Evolutionary conservation across 768 basidiomycete genomes (phyloP).

Genomic region (Panaeolus papilionaceus): DNA sequence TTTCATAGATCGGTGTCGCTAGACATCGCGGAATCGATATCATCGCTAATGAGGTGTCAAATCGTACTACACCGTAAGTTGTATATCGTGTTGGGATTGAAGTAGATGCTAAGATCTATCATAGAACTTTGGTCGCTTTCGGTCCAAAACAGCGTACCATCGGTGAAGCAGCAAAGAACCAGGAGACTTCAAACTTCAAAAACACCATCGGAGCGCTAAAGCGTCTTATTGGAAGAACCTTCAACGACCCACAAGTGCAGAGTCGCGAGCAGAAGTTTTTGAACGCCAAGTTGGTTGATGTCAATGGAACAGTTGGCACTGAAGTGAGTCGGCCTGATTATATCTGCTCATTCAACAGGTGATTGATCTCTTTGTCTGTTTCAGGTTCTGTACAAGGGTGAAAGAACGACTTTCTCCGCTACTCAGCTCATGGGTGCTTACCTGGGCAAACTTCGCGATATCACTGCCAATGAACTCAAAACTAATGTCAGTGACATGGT

Average conservation of each 20-base stretch:
- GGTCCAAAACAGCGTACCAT: constrained; percentile 90
- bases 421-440: constrained; percentile 95
- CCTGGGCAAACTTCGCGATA: constrained; percentile 90
- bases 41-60: constrained; percentile 97
- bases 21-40: constrained; percentile 98
- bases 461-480: constrained; percentile 84
- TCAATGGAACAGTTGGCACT: constrained; percentile 80
- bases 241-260: constrained; percentile 82
- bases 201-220: constrained; percentile 96
- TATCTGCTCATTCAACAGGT: not conserved
- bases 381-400: constrained; percentile 90
- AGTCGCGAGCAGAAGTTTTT: constrained; percentile 91
- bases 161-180: constrained; percentile 96
- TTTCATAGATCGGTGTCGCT: constrained; percentile 87
- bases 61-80: constrained; percentile 92
- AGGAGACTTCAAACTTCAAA: constrained; percentile 97
- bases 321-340: constrained; percentile 63
- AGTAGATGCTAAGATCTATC: constrained; percentile 32
- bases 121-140: constrained; percentile 93
- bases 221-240: constrained; percentile 83
- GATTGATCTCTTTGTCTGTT: constrained; percentile 18
- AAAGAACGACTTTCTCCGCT: constrained; percentile 77
- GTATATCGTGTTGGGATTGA: not conserved
- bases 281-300: constrained; percentile 86
- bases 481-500: constrained; percentile 88